phyloP scores from a whole-genome alignment of 768 basidiomycete species.

The Suillus spraguei region DNA sequence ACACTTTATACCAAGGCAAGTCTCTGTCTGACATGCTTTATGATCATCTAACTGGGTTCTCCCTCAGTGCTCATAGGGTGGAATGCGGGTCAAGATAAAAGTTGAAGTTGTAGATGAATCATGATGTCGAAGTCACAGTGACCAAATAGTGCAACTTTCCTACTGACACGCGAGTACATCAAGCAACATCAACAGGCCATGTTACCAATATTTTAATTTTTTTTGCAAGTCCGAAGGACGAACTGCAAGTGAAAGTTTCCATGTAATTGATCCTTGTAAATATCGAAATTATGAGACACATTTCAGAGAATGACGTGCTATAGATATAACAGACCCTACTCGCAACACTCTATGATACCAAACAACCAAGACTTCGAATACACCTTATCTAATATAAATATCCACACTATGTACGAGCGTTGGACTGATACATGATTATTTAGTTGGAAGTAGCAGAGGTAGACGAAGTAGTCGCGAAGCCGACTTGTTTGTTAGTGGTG shows the following conservation, averaged over 20 bases:
- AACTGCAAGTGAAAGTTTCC: neutral
- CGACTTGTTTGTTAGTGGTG: conserved; percentile 36
- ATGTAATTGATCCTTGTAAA: neutral
- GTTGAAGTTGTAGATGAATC: conserved; percentile 28
- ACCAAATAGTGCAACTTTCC: conserved; percentile 26
- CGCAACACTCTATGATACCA: neutral
- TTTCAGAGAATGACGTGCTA: neutral
- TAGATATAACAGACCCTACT: neutral
- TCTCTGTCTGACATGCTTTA: neutral
- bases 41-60: neutral
- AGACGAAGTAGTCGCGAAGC: conserved; percentile 39
- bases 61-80: conserved; percentile 40
- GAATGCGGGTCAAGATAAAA: conserved; percentile 51
- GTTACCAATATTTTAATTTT: neutral
- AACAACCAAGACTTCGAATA: neutral
- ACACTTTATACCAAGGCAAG: no score
- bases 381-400: neutral
- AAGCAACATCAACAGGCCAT: neutral
- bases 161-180: no score
- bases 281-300: neutral
- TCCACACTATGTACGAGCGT: neutral
- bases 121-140: neutral
- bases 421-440: neutral
- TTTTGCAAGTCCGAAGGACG: neutral
- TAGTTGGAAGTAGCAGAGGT: conserved; percentile 23